Conservation (phyloP, 1,139 yeast genomes). For the Trichomonascaceae sp. region DNA sequence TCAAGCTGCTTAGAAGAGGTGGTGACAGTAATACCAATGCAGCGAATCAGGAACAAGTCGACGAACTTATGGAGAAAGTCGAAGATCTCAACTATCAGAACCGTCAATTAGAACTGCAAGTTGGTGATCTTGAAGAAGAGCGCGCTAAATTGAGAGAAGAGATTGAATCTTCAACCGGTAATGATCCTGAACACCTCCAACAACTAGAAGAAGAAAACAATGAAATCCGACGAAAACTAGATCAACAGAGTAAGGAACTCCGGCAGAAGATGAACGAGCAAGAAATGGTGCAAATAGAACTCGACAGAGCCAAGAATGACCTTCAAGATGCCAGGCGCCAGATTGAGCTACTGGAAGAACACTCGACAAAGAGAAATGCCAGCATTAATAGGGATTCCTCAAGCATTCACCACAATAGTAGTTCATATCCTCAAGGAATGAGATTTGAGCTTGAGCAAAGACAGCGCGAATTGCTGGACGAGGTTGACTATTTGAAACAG, state of each 20-base stretch:
- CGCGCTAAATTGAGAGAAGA: slow-evolving; percentile 13
- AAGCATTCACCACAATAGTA: neutral
- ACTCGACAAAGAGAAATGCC: neutral
- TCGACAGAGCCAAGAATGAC: neutral
- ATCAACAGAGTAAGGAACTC: slow-evolving; percentile 11
- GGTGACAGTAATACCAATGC: neutral
- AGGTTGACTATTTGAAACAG: slow-evolving; percentile 3
- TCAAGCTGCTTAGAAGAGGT: slow-evolving; percentile 6
- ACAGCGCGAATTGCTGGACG: slow-evolving; percentile 1
- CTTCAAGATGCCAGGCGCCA: neutral
- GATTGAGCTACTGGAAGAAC: neutral
- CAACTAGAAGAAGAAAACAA: slow-evolving; percentile 8
- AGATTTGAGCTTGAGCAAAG: slow-evolving; percentile 2
- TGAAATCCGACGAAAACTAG: slow-evolving; percentile 4
- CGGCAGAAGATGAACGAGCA: slow-evolving; percentile 7
- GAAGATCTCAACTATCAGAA: slow-evolving; percentile 13
- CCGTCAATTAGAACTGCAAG: slow-evolving; percentile 3
- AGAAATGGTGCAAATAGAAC: neutral
- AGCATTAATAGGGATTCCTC: neutral
- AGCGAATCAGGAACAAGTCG: slow-evolving; percentile 13
- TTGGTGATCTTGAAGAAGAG: slow-evolving; percentile 18
- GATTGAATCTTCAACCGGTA: neutral
- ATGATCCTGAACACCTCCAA: neutral
- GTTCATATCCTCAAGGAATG: neutral
- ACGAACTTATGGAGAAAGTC: slow-evolving; percentile 20